phyloP scores from a whole-genome alignment of 768 basidiomycete genomes.

The Lentinula sp. region DNA sequence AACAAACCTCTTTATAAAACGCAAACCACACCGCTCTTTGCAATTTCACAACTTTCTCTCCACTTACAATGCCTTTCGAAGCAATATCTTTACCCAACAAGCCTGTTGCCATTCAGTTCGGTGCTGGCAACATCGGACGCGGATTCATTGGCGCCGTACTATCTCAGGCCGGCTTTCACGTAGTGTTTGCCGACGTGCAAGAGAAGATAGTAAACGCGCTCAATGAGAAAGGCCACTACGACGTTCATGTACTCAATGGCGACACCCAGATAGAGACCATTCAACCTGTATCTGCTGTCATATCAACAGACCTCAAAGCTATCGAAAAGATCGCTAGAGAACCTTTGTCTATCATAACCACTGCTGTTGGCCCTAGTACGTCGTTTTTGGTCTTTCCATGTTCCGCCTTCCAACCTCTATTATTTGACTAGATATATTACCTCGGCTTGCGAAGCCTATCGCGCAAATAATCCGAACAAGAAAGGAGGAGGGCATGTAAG shows the following conservation, averaged over 20 bases:
- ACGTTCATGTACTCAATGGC: slow-evolving; percentile 23
- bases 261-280: slow-evolving; percentile 8
- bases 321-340: not conserved
- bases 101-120: slow-evolving; percentile 4
- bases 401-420: no score
- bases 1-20: not conserved
- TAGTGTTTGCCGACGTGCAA: slow-evolving; percentile 27
- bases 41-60: not conserved
- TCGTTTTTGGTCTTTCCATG: not conserved
- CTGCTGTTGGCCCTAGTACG: slow-evolving; percentile 4
- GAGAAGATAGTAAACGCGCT: slow-evolving; percentile 21
- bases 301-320: slow-evolving; percentile 1
- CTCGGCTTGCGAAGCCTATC: slow-evolving; percentile 2
- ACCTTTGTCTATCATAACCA: slow-evolving; percentile 6
- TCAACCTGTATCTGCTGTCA: slow-evolving; percentile 1
- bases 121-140: slow-evolving; percentile 12
- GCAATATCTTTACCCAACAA: not conserved
- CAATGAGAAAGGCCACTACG: slow-evolving; percentile 21
- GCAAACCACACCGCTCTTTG: not conserved
- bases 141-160: slow-evolving; percentile 31
- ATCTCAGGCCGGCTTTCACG: slow-evolving; percentile 27
- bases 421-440: not conserved
- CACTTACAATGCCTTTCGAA: slow-evolving; percentile 3
- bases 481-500: slow-evolving; percentile 3
- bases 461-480: slow-evolving; percentile 5